These are phyloP conservation scores for Lachancea mirantina DNA, from an alignment of 805 yeast genomes.

Conservation along the genomic window DNA sequence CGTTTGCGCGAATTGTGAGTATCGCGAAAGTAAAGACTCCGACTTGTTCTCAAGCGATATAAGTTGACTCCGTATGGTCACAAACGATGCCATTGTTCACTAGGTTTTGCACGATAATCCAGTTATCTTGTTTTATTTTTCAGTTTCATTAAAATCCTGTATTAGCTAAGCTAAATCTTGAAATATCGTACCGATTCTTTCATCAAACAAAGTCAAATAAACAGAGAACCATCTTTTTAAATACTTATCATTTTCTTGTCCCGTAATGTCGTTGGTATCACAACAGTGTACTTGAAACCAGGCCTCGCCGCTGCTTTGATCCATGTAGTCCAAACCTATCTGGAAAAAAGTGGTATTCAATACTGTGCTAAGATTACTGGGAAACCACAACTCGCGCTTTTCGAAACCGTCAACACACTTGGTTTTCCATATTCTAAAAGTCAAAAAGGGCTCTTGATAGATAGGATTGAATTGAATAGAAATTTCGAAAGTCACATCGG, in stretches of 20 bases:
- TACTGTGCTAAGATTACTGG: constrained; percentile 7
- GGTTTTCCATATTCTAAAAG: constrained; percentile 15
- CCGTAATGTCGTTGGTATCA: constrained; percentile 24
- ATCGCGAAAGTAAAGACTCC: constrained; percentile 43
- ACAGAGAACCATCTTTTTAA: constrained; percentile 22
- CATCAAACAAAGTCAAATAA: constrained; percentile 11
- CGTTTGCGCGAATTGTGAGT: constrained; percentile 47
- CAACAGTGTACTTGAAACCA: constrained; percentile 27
- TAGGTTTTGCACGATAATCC: neutral
- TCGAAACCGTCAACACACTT: constrained; percentile 6
- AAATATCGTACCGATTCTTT: too few relatives aligned
- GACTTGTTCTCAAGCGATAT: constrained; percentile 67
- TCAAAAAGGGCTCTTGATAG: constrained; percentile 22
- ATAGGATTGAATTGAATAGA: constrained; percentile 15
- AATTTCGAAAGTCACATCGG: constrained; percentile 12
- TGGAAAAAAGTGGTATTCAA: constrained; percentile 6
- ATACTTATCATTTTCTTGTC: constrained; percentile 13
- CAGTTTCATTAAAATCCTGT: neutral
- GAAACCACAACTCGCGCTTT: constrained; percentile 9
- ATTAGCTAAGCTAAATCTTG: too few relatives aligned
- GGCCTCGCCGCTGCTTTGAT: constrained; percentile 7
- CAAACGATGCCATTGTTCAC: constrained; percentile 41
- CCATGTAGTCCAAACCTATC: constrained; percentile 12
- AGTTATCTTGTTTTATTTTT: neutral
- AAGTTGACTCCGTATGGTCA: constrained; percentile 61